Evolutionary conservation across 169 alveolate species (phyloP).

Genomic region (Perkinsus olseni): DNA sequence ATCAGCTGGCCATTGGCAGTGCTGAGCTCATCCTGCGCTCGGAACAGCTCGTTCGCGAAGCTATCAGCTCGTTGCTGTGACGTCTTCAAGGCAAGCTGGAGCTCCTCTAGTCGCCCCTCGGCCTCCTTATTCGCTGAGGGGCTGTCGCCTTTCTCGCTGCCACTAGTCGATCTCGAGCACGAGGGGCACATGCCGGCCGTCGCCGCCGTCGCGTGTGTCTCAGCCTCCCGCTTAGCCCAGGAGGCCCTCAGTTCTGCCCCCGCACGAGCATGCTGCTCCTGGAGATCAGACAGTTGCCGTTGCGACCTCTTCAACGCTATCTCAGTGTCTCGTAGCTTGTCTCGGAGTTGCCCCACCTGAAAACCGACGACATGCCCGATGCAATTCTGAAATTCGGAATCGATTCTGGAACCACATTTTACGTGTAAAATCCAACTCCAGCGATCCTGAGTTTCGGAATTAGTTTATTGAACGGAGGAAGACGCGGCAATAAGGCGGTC

Average conservation of each 20-base stretch:
- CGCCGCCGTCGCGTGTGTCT: neutral
- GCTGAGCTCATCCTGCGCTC: neutral
- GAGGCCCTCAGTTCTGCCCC: neutral
- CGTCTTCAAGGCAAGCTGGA: neutral
- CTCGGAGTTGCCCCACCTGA: neutral
- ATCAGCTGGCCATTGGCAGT: neutral
- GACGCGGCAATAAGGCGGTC: too few relatives aligned
- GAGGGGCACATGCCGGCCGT: neutral
- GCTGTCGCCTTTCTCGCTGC: neutral
- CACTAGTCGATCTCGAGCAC: neutral
- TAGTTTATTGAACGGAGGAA: too few relatives aligned
- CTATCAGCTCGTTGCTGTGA: neutral
- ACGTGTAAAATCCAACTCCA: too few relatives aligned
- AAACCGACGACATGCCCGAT: neutral
- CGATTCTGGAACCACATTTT: too few relatives aligned
- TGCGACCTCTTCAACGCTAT: neutral
- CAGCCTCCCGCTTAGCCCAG: neutral
- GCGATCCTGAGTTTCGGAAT: too few relatives aligned
- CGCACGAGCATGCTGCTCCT: neutral
- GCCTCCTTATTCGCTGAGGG: neutral
- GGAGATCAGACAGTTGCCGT: neutral
- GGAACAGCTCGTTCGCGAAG: neutral
- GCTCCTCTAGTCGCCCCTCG: neutral
- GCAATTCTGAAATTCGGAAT: too few relatives aligned
- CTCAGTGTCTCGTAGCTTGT: neutral